phyloP scores from a whole-genome alignment of 768 basidiomycete species.

The Hortiboletus campestris region DNA sequence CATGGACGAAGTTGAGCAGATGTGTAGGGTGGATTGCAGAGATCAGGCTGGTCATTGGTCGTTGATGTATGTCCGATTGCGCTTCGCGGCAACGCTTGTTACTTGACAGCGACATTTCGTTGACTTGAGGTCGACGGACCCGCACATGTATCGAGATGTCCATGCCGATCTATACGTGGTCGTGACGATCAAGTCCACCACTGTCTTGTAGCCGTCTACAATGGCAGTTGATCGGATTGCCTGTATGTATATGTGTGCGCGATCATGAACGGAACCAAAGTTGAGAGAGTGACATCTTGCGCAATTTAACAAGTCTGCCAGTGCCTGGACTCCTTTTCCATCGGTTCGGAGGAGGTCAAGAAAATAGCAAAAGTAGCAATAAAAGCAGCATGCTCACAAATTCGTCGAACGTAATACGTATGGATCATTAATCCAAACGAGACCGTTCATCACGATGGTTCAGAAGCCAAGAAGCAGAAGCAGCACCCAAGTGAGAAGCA shows the following conservation, averaged over 20 bases:
- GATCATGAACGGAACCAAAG: constrained; percentile 2
- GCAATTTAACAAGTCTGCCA: neutral
- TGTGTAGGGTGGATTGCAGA: constrained; percentile 53
- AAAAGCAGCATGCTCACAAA: neutral
- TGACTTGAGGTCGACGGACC: constrained; percentile 4
- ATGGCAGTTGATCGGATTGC: neutral
- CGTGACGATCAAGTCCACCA: constrained; percentile 1
- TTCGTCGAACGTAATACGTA: neutral
- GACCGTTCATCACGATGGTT: neutral
- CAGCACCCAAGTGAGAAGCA: constrained; percentile 18
- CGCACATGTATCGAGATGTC: neutral
- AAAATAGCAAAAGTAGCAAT: neutral
- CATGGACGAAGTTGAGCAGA: constrained; percentile 59
- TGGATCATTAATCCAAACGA: neutral
- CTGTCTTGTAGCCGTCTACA: neutral
- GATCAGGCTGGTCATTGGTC: constrained; percentile 63
- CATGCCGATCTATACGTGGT: neutral
- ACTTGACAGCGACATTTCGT: constrained; percentile 15
- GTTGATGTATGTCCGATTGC: constrained; percentile 70
- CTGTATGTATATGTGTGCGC: neutral
- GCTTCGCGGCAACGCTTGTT: constrained; percentile 54
- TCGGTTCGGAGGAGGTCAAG: constrained; percentile 1
- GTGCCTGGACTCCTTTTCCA: neutral
- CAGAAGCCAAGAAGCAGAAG: constrained; percentile 7
- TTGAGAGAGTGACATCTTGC: constrained; percentile 1